Evolutionary conservation across 306 rosid genomes (phyloP).

Genomic region (Malus fusca): DNA sequence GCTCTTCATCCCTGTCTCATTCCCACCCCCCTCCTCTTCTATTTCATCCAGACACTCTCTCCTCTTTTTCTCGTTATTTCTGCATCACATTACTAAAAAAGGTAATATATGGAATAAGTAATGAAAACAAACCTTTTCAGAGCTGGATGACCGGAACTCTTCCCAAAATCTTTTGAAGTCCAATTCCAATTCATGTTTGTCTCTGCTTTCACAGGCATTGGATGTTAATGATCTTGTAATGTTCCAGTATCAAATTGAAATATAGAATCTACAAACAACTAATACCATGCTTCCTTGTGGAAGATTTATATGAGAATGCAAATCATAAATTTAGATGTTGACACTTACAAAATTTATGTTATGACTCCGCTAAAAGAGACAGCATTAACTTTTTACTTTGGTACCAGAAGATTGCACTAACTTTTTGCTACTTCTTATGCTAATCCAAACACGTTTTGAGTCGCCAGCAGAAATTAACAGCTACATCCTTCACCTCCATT

Average conservation of each 20-base stretch:
- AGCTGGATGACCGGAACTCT: slow-evolving; percentile 96
- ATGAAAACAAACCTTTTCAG: slow-evolving; percentile 76
- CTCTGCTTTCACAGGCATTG: slow-evolving; percentile 52
- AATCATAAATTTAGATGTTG: background rate
- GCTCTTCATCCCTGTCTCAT: background rate
- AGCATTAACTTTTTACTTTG: background rate
- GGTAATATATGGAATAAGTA: slow-evolving; percentile 7
- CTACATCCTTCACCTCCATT: background rate
- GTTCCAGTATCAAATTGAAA: background rate
- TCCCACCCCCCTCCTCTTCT: background rate
- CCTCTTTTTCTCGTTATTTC: background rate
- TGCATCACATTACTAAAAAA: background rate
- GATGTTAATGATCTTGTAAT: slow-evolving; percentile 4
- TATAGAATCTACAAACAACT: slow-evolving; percentile 2
- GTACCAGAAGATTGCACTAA: background rate
- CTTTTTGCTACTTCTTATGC: background rate
- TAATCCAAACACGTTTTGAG: background rate
- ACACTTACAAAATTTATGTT: background rate
- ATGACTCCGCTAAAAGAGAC: background rate
- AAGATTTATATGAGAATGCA: background rate
- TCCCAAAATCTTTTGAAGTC: slow-evolving; percentile 99
- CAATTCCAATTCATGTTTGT: slow-evolving; percentile 94
- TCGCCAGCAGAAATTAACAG: background rate
- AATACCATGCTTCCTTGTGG: background rate
- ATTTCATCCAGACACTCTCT: background rate